Percentiles rank a stretch among this genome's conserved stretches.
Conservation (phyloP, 2,329 filamentous ascomycete species). For the Hansfordia pulvinata region DNA sequence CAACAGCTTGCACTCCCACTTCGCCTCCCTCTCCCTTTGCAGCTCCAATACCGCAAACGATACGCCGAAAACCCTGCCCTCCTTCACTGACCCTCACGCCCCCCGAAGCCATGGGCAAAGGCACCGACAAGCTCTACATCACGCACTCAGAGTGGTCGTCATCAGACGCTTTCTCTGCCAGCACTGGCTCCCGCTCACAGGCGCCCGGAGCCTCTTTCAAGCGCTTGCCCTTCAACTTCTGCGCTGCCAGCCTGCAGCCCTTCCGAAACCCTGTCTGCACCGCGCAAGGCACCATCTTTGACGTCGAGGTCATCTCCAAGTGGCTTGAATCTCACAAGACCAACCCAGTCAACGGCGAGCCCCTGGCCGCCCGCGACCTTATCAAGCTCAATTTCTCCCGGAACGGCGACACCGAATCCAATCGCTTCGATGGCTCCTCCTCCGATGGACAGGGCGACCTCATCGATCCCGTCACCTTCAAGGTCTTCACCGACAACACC, state of each 20-base stretch:
- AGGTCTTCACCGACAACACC: slow-evolving; percentile 95
- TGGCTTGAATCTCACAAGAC: slow-evolving; percentile 93
- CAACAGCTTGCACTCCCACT: too few relatives aligned
- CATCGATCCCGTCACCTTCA: slow-evolving; percentile 93
- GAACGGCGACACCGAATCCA: slow-evolving; percentile 57
- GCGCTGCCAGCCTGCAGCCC: slow-evolving; percentile 87
- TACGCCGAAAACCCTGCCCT: too few relatives aligned
- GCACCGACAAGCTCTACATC: slow-evolving; percentile 53
- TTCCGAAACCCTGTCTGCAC: slow-evolving; percentile 95
- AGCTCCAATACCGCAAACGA: too few relatives aligned
- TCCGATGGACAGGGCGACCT: slow-evolving; percentile 58
- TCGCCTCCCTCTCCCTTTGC: too few relatives aligned
- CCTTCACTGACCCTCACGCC: too few relatives aligned
- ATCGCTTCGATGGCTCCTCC: slow-evolving; percentile 24
- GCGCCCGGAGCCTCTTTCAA: slow-evolving; percentile 56
- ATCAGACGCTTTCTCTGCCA: slow-evolving; percentile 75
- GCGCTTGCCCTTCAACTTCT: slow-evolving; percentile 94
- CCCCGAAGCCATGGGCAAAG: slow-evolving; percentile 38
- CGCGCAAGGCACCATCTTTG: slow-evolving; percentile 74
- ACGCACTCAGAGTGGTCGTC: slow-evolving; percentile 98
- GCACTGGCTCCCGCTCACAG: slow-evolving; percentile 47
- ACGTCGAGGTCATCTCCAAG: slow-evolving; percentile 82
- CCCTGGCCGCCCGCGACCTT: slow-evolving; percentile 67
- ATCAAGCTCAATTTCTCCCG: slow-evolving; percentile 86
- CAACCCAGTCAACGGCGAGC: slow-evolving; percentile 75